Conservation (phyloP, 106 monocot genomes). For the Dendrobium officinale region DNA sequence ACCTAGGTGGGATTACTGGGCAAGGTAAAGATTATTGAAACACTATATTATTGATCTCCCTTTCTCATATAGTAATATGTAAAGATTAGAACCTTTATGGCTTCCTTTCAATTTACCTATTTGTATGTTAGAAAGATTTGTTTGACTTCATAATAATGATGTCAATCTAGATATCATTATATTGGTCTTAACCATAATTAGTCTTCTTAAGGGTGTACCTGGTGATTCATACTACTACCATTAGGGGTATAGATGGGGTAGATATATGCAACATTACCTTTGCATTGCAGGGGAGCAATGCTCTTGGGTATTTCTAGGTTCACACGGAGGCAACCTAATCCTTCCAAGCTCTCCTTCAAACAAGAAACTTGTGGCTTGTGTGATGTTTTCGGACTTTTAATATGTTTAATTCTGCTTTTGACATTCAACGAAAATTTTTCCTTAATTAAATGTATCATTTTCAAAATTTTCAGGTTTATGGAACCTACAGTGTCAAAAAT, state of each 20-base stretch:
- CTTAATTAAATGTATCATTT: not conserved
- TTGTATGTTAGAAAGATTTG: not conserved
- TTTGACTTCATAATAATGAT: not conserved
- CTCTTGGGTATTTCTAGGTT: not conserved
- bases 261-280: not conserved
- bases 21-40: constrained; percentile 35
- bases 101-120: not conserved
- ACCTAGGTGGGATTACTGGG: constrained; percentile 95
- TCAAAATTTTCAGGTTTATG: constrained; percentile 53
- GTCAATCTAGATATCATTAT: not conserved
- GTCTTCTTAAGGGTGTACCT: not conserved
- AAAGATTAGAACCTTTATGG: not conserved
- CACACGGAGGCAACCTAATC: not conserved
- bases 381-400: not conserved
- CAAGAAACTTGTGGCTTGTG: not conserved
- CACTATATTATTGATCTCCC: not conserved
- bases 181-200: not conserved
- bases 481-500: constrained; percentile 58
- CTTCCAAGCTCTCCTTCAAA: not conserved
- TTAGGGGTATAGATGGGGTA: not conserved
- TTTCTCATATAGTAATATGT: not conserved
- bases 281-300: not conserved
- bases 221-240: not conserved
- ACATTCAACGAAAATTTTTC: not conserved
- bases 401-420: not conserved